Evolutionary conservation across 306 rosid species (phyloP), one percentile per base, ranked within the genome.

Genomic region (Calophaca sinica): DNA sequence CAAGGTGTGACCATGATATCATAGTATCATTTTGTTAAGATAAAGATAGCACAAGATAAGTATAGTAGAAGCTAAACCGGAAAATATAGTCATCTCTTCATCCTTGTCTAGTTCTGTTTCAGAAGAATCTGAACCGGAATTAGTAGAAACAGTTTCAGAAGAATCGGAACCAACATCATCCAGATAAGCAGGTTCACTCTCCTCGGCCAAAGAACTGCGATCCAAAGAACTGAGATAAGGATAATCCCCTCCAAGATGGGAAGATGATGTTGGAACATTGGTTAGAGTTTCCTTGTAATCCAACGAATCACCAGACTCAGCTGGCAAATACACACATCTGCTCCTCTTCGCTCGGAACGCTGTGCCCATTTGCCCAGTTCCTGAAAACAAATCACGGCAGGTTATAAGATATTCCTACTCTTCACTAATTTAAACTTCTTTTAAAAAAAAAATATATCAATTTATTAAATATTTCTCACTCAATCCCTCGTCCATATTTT

Each of bases 221-320:
- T n/a, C 85, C 84, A 89, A 71, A 60, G 89, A 82, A 77, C 80
- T 77, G 20, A 81, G 78, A 77, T 82, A 83, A 61, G 77, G 69
- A 80, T 55, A 79, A 68, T 86, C 81, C 44, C 66, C 50, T 70
- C 88, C 91, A 41, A 70, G 69, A 11, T 87, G 91, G 64, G 89
- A 83, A 77, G 87, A 75, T 60, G 93, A 51, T 72, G 79, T 78
- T 69, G 85, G 96, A 71, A 80, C 64, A 76, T 81, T 87, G 69
- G 86, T 61, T 62, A 75, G 77, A 81, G 82, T 51, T 76, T 87
- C 92, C 80, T 81, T 91, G 72, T 82, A 82, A 65, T 86, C 96
- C 66, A 92, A 78, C 29, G 96, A 94, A 81, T 90, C 96, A 81
- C 89, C 82, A 82, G 87, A 92, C 65, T 92, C 97, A 26, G 89